These are phyloP conservation scores for Prunus yedoensis DNA, from an alignment of 331 rosid genomes.

Conservation along the genomic window DNA sequence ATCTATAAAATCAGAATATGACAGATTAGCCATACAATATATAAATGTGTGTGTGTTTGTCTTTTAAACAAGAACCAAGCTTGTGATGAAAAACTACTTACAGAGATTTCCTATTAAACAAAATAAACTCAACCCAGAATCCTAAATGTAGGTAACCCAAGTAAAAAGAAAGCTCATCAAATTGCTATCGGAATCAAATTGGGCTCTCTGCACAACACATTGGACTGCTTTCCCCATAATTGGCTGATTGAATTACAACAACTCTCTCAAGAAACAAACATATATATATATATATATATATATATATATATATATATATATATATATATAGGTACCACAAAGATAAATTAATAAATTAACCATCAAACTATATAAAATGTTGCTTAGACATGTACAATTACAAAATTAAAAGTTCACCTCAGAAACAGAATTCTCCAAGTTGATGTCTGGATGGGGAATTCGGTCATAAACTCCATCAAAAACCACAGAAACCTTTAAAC, in stretches of 20 bases:
- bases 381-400: not conserved
- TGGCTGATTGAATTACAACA: not conserved
- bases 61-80: not conserved
- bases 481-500: conserved; percentile 55
- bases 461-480: conserved; percentile 59
- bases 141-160: not conserved
- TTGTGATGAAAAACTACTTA: not conserved
- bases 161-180: conserved; percentile 6
- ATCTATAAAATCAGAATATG: conserved; percentile 40
- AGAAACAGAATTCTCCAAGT: conserved; percentile 59
- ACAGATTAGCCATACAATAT: not conserved
- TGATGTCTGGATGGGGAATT: conserved; percentile 55
- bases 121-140: conserved; percentile 3
- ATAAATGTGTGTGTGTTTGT: not conserved
- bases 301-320: too few species aligned
- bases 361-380: not conserved
- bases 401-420: conserved; percentile 39
- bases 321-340: not conserved
- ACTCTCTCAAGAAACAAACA: not conserved
- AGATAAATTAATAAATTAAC: not conserved
- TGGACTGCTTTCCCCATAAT: not conserved
- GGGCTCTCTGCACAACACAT: not conserved
- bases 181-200: not conserved
- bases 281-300: too few species aligned
- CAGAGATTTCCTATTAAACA: not conserved